A percentile compares a stretch with the other conserved stretches of the same genome.
Conservation (phyloP, 176 grass and related monocot species). For the maize (Zea mays) region Zm-B73-REFERENCE-NAM-5.0 NC_050101.1:170118501-170119000, state of each 20-base stretch:
- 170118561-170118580: neutral
- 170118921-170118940: slow-evolving; percentile 85
- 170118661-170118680: neutral
- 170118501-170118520: neutral
- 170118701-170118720: neutral
- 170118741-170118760: neutral
- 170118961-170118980: slow-evolving; percentile 17
- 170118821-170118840: neutral
- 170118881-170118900: slow-evolving; percentile 96
- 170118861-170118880: slow-evolving; percentile 96
- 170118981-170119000: neutral
- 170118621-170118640: neutral
- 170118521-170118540: neutral
- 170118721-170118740: neutral
- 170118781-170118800: neutral
- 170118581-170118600: neutral
- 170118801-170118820: neutral
- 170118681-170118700: neutral
- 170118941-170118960: slow-evolving; percentile 61
- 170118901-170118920: slow-evolving; percentile 91
- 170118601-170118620: neutral
- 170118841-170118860: slow-evolving; percentile 60
- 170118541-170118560: neutral
- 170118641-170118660: neutral
- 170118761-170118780: neutral